These are phyloP conservation scores for Citrus mangshanensis DNA, from an alignment of 345 rosid species.

Conservation along the genomic window DNA sequence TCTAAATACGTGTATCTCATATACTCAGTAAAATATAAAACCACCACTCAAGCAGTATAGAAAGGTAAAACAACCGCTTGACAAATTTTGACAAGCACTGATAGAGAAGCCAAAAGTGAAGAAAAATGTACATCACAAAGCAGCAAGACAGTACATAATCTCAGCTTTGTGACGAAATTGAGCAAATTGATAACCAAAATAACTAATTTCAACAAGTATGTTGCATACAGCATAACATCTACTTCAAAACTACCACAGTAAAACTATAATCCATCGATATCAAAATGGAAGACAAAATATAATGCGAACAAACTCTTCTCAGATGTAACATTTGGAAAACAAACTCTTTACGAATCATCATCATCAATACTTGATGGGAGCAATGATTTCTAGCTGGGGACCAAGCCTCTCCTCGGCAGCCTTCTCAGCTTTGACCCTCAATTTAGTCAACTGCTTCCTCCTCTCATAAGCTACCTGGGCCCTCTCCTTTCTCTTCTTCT, in stretches of 20 bases:
- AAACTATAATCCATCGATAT: neutral
- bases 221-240: neutral
- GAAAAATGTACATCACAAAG: neutral
- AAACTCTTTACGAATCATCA: slow-evolving; percentile 15
- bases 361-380: slow-evolving; percentile 57
- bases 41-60: no score
- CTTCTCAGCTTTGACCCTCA: slow-evolving; percentile 76
- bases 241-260: slow-evolving; percentile 1
- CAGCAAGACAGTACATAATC: neutral
- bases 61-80: no score
- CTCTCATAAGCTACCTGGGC: slow-evolving; percentile 60
- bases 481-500: slow-evolving; percentile 82
- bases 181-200: neutral
- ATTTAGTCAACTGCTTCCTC: slow-evolving; percentile 73
- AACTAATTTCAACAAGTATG: neutral
- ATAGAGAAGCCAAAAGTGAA: no score
- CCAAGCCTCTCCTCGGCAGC: slow-evolving; percentile 79
- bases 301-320: slow-evolving; percentile 4
- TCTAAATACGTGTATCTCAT: no score
- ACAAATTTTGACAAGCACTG: no score
- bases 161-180: neutral
- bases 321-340: neutral
- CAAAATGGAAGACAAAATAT: neutral
- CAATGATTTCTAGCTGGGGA: slow-evolving; percentile 56
- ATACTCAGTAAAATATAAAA: no score